phyloP scores from a whole-genome alignment of 495 filamentous ascomycete genomes.

The Penicillium steckii region DNA sequence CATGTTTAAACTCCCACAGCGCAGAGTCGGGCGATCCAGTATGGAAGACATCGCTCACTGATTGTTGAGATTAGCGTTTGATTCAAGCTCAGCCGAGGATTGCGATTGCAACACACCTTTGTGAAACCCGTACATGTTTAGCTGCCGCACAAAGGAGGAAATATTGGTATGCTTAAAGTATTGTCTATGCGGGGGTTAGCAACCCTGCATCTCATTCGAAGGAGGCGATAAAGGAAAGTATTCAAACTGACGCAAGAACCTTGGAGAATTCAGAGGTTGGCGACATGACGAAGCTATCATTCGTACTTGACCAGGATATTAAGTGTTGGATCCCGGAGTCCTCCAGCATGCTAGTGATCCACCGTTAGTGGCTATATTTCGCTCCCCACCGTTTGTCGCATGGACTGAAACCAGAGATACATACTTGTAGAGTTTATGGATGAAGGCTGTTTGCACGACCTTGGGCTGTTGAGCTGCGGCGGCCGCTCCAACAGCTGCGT shows the following conservation, averaged over 20 bases:
- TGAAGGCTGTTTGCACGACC: constrained; percentile 98
- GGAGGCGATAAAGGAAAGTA: constrained; percentile 5
- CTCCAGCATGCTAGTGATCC: constrained; percentile 83
- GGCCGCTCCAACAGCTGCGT: constrained; percentile 61
- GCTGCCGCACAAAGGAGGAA: constrained; percentile 94
- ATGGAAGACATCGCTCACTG: constrained; percentile 98
- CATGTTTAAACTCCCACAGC: constrained; percentile 98
- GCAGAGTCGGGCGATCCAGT: constrained; percentile 93
- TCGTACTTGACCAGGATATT: constrained; percentile 90
- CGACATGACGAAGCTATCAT: constrained; percentile 98
- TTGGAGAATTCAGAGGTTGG: constrained; percentile 97
- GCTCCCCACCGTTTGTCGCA: not conserved
- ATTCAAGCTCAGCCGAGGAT: not conserved
- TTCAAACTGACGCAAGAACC: constrained; percentile 79
- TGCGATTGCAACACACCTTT: constrained; percentile 66
- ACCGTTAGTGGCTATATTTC: not conserved
- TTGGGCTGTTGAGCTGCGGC: constrained; percentile 93
- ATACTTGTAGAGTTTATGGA: constrained; percentile 98
- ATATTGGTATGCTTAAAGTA: constrained; percentile 99
- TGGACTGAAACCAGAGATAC: constrained; percentile 29
- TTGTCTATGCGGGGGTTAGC: constrained; percentile 54
- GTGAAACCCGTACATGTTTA: constrained; percentile 99
- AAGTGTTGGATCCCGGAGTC: constrained; percentile 89
- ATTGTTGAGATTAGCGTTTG: not conserved
- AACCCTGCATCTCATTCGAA: not conserved